Evolutionary conservation across 805 yeast species (phyloP), one percentile per base, ranked within the genome.

Genomic region (Candida odintsovae): DNA sequence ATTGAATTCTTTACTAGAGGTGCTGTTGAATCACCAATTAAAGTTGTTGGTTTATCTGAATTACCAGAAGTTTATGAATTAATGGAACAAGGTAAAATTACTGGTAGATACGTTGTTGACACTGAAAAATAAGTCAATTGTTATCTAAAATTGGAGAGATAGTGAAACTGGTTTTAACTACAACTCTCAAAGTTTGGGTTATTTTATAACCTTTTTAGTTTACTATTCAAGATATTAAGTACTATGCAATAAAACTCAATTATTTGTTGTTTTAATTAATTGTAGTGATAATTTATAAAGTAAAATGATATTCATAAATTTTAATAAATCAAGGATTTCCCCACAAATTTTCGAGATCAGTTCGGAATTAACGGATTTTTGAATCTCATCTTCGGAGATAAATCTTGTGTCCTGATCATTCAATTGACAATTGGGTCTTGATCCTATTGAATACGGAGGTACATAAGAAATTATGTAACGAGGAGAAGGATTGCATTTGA

Each of bases 1-100:
- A 62, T 83, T 48, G 87, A 83, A 58, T 82, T 83, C 75, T 83
- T 80, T 63, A 51, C 73, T 49, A 74, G 87, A 67, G 89, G 89
- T 46, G 68, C 78, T 57, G 80, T 83, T 58, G 68, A 73, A 52
- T 76, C 85, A 45, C 86, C 83, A 51, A 78, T 78, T 59, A 75
- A 77, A 67, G 58, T 78, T 53, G 78, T 77, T 44, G 82, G 82
- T 7, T 67, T 78, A 55, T 70, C 76, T 41, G 80, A 78, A 56
- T 66, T 78, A 58, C 75, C 80, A 48, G 58, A 59, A 38, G 77
- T 77, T 48, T 78, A 76, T 65, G 71, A 76, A 44, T 64, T 75
- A 65, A 78, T 78, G 84, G 82, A 78, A 62, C 67, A 76, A 54
- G 83, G 83, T 55, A 74, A 76, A 71, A 77, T 80, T 58, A 69